Evolutionary conservation across 2,329 filamentous ascomycete genomes (phyloP), one percentile per base, ranked within the genome.

Genomic region (Xylaria sp.): DNA sequence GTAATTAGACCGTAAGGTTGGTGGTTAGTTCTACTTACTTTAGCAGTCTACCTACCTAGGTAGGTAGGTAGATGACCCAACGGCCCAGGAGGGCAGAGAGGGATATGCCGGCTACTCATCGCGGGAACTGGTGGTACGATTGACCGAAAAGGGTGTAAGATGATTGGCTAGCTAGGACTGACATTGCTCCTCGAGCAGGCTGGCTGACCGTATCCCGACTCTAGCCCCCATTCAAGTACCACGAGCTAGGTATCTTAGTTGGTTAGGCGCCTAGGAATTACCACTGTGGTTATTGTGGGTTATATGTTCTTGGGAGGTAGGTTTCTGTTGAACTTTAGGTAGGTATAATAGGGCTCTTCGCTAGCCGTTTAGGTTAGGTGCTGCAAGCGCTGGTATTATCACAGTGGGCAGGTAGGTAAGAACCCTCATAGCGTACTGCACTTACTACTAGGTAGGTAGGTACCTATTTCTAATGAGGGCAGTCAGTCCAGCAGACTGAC

Each of bases 61-160:
- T n/a, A n/a, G n/a, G n/a, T n/a, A n/a, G n/a, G n/a, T n/a, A n/a
- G n/a, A n/a, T n/a, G n/a, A n/a, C n/a, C n/a, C n/a, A n/a, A n/a
- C n/a, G n/a, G n/a, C n/a, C 16, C 40, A 10, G 3, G 10, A 23
- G 13, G 13, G 25, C 23, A 27, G 12, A 51, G 50, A 29, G 25
- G 16, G 2, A 51, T n/a, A 32, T 53, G 13, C 21, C 5, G 25
- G 50, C 50, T 10, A 9, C 25, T 13, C 47, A 25, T 50, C 12
- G 12, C 23, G 47, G 47, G 18, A 16, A 8, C 29, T 21, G 60
- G 18, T 62, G 27, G 37, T 47, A 44, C 23, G n/a, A 55, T 32
- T 65, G 55, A 51, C 27, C 21, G 27, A 66, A 61, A 68, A 69
- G 55, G 64, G 66, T 77, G 74, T 77, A 76, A 77, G 73, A 72